phyloP scores from a whole-genome alignment of 805 yeast species.

The Suhomyces xylopsoci region DNA sequence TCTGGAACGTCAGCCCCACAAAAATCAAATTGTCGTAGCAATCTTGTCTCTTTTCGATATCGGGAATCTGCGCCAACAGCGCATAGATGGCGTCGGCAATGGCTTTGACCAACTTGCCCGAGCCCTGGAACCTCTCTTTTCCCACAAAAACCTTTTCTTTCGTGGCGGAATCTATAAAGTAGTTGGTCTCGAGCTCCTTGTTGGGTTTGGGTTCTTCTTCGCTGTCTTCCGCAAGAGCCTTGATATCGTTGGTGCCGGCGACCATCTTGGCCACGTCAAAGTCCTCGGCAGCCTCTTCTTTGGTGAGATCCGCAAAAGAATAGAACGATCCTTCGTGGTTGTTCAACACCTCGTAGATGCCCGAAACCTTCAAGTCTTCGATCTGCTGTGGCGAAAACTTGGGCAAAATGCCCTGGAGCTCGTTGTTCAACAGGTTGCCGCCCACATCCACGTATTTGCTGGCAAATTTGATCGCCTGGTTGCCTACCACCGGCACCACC shows the following conservation, averaged over 20 bases:
- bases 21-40: conserved; percentile 81
- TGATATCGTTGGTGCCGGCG: conserved; percentile 52
- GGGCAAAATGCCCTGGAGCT: conserved; percentile 55
- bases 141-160: conserved; percentile 71
- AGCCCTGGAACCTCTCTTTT: conserved; percentile 83
- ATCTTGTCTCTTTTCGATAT: conserved; percentile 69
- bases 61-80: conserved; percentile 57
- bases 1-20: conserved; percentile 72
- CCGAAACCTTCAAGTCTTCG: conserved; percentile 69
- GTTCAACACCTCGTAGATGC: conserved; percentile 75
- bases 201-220: conserved; percentile 48
- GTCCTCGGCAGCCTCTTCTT: conserved; percentile 48
- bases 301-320: conserved; percentile 48
- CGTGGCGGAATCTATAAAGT: conserved; percentile 56
- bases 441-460: conserved; percentile 53
- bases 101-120: conserved; percentile 52
- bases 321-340: conserved; percentile 66
- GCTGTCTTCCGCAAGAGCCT: conserved; percentile 21
- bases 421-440: conserved; percentile 58
- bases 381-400: conserved; percentile 54
- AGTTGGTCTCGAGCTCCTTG: conserved; percentile 68
- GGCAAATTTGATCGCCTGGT: conserved; percentile 57
- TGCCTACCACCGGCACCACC: conserved; percentile 76
- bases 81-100: conserved; percentile 55
- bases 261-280: conserved; percentile 89